Base-by-base conservation (phyloP, 352 stramenopile species). In the Phytophthora sp. region DNA sequence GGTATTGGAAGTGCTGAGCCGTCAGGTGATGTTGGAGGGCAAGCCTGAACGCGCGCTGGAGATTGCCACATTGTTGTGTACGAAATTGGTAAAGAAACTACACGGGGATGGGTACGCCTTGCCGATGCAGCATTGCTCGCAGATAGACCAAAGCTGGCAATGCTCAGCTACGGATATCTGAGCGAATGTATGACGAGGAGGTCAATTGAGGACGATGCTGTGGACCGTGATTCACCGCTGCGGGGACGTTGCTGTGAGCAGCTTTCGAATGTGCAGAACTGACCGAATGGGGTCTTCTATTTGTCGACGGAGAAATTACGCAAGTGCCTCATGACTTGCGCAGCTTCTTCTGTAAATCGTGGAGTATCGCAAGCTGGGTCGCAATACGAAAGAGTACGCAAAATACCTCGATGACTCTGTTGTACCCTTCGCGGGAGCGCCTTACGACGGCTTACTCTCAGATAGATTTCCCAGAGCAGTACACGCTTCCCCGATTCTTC, bases 401-500 rank as follows among this genome's bases (percentile, higher is more conserved):
- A 4, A 54, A 46, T 16, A 46, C 24, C 2, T 69, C 51, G 3
- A 53, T 29, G 38, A 4, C 18, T 29, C 46, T 64, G 12, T 61
- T 52, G 8, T 69, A 60, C 51, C 35, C 64, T 26, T 56, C 64
- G 8, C 42, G 64, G 2, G 50, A 54, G 27, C 27, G 30, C 15
- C 53, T 69, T 44, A 41, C 15, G 24, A 69, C 50, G 23, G 23
- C 30, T 38, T 52, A 53, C 23, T 16, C 15, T 23, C 7, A 36
- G 7, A 13, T 45, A 26, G 42, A 16, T 26, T 3, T 15, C 6
- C 30, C 38, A 35, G 41, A 33, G 23, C 57, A 65, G 45, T 73
- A 69, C 41, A 42, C 45, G 9, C 63, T 83, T 4, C 75, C 75
- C 30, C 75, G 75, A 31, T 83, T 81, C 59, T 81, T 83, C 55